phyloP scores from a whole-genome alignment of 805 yeast genomes.

The Pichia gijzeniarum region DNA sequence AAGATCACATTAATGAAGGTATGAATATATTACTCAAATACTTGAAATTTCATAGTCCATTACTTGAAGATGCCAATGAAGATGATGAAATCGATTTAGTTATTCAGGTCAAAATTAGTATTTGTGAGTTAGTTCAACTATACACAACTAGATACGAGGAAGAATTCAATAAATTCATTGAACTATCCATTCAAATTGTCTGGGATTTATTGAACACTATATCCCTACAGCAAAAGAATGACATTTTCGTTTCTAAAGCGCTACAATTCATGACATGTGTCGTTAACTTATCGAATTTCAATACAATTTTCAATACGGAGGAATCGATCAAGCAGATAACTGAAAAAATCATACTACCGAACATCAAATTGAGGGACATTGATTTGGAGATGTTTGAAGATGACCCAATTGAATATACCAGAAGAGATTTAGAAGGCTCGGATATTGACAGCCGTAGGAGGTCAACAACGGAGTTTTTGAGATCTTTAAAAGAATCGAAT shows the following conservation, averaged over 20 bases:
- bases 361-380: conserved; percentile 73
- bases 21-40: conserved; percentile 82
- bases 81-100: conserved; percentile 65
- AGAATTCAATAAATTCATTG: conserved; percentile 73
- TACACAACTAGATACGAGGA: conserved; percentile 91
- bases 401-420: conserved; percentile 88
- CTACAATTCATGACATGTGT: conserved; percentile 79
- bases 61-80: conserved; percentile 51
- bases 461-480: conserved; percentile 85
- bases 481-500: conserved; percentile 76
- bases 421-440: conserved; percentile 92
- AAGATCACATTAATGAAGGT: conserved; percentile 72
- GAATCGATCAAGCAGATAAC: conserved; percentile 67
- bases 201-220: conserved; percentile 70
- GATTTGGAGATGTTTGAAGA: conserved; percentile 95
- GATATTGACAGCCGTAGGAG: conserved; percentile 90
- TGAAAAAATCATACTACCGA: conserved; percentile 82
- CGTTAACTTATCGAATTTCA: conserved; percentile 61
- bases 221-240: conserved; percentile 71
- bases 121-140: conserved; percentile 77
- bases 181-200: conserved; percentile 70
- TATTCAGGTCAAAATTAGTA: conserved; percentile 70
- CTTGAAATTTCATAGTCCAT: conserved; percentile 50
- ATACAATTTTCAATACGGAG: conserved; percentile 53
- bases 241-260: conserved; percentile 74